Percentiles rank a stretch among this genome's conserved stretches.
These are phyloP conservation scores for Chrysoporthe deuterocubensis DNA, from an alignment of 2,329 filamentous ascomycete genomes.

Conservation along the genomic window DNA sequence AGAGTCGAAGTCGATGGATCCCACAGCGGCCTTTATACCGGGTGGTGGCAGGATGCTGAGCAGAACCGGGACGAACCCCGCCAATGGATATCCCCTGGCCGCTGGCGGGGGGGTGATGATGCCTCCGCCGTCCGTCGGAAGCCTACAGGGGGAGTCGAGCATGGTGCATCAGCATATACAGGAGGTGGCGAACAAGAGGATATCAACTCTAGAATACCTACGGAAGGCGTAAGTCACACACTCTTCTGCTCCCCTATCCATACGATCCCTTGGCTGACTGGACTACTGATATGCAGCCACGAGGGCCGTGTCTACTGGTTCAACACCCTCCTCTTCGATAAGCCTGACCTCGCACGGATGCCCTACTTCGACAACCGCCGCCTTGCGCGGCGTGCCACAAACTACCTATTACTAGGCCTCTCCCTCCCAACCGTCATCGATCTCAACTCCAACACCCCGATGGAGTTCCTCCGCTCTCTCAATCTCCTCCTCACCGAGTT, in stretches of 20 bases:
- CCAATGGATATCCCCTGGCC: conserved; percentile 32
- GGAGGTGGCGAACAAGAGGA: conserved; percentile 86
- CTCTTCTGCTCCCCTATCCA: not conserved
- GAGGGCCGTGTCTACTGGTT: conserved; percentile 98
- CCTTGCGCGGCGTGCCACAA: conserved; percentile 86
- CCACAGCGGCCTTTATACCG: conserved; percentile 31
- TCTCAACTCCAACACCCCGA: conserved; percentile 75
- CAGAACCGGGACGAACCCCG: conserved; percentile 44
- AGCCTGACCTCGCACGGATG: conserved; percentile 77
- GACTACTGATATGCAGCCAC: conserved; percentile 60
- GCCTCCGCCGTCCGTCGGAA: conserved; percentile 35
- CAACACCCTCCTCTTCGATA: conserved; percentile 92
- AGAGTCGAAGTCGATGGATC: conserved; percentile 11
- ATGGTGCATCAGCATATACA: conserved; percentile 70
- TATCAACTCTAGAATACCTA: conserved; percentile 91
- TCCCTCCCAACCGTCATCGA: conserved; percentile 90
- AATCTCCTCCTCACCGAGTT: conserved; percentile 89
- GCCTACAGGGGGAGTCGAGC: conserved; percentile 48
- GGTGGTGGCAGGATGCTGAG: conserved; percentile 48
- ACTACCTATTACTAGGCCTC: conserved; percentile 89
- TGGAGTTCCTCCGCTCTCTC: conserved; percentile 86
- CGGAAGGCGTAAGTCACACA: conserved; percentile 75
- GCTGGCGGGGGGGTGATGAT: conserved; percentile 31
- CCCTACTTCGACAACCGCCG: conserved; percentile 85
- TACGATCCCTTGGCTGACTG: not conserved